Evolutionary conservation across 2,329 filamentous ascomycete genomes (phyloP), one percentile per base, ranked within the genome.

Genomic region (Diaporthe sp.): DNA sequence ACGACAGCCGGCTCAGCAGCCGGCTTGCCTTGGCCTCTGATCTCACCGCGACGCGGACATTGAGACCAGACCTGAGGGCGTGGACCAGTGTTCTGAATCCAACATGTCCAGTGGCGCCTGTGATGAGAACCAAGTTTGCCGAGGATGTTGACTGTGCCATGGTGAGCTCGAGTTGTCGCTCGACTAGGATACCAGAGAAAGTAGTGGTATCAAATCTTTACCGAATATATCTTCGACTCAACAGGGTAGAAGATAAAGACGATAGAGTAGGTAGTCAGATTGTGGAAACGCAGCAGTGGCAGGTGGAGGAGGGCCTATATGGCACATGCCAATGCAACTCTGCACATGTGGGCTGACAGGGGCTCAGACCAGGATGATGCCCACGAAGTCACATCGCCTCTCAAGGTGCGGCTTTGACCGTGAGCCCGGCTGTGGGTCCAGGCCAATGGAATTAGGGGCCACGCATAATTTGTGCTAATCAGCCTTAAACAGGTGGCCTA

Each of bases 61-160:
- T 60, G 44, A 77, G 74, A 49, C 75, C 76, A 5, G 75, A 67
- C n/a, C 74, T 71, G 17, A 78, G 73, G 57, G 74, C 74, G 28
- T 77, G 74, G 37, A 77, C 49, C 22, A 78, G 72, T 8, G 74
- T 76, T 9, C 72, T 61, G 31, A 74, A 78, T 10, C 77, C 77
- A 25, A 78, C 75, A 34, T 79, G 83, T 25, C 78, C 76, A n/a
- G 76, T 77, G n/a, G 75, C 75, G 49, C 77, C 78, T 25, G 78
- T 78, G 28, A 78, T 77, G 28, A 78, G 68, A 8, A 75, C 65
- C 39, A 78, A 22, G n/a, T 55, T 57, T 20, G 57, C 13, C 44
- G 42, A 42, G 6, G 58, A 61, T 51, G 44, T 83, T 9, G 51
- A 37, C 39, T 37, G 37, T 31, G 71, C 71, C 60, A 67, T 73